Base-by-base conservation (phyloP, 2,329 filamentous ascomycete species). In the Colletotrichum camelliae region DNA sequence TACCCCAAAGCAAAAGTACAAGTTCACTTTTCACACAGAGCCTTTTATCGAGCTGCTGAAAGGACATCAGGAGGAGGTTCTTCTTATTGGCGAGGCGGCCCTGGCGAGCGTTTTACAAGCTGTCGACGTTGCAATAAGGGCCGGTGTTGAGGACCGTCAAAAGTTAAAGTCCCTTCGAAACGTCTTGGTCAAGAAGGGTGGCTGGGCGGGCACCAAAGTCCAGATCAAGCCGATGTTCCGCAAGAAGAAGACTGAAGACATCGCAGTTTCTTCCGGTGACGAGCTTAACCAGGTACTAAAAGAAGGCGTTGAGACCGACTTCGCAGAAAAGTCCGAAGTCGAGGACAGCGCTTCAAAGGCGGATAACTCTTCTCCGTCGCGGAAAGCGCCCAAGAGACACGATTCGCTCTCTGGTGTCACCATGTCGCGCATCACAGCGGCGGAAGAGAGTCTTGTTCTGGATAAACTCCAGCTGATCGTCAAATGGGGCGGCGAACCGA, bases 221-320 rank as follows among this genome's bases (percentile, higher is more conserved):
- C 97, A 99, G 85, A 98, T 99, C 83, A 99, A 99, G 85, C 97
- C 97, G 12, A 98, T 99, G 96, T 99, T 99, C 85, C 93, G 96
- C 67, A 98, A 96, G 86, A 93, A 95, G 81, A 95, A 93, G 81
- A 91, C 92, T 4, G 91, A 94, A 67, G 91, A 93, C 78, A 57
- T 73, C 7, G 75, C 82, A 2, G 82, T 85, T 5, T 74, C 70
- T 31, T 74, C 74, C 8, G 74, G 74, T 15, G 82, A 85, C 15
- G 87, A 87, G 75, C 75, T 77, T 5, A 81, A 80, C 37, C 76
- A 80, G 29, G 79, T 80, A 67, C 78, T 84, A 37, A 81, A 85
- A 15, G 83, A 85, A 65, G 77, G 80, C 60, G 76, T 80, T 57
- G 80, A 82, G 64, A 77, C 78, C 3, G 70, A 80, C 8, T 75